Conservation (phyloP, 1,139 yeast genomes). For the Oligophagozyma castellii region DNA sequence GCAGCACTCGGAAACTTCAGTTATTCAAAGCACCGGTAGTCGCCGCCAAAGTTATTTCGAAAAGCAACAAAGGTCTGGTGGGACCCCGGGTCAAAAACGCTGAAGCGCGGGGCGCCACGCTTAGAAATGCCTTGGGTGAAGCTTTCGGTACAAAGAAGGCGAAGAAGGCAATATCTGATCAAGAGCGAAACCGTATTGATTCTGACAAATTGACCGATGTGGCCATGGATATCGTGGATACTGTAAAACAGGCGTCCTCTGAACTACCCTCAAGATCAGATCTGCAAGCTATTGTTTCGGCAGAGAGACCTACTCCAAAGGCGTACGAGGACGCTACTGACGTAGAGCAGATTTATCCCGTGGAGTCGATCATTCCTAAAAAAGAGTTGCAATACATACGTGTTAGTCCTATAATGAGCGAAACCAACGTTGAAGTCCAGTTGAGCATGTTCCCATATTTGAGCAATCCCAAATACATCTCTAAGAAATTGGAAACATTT, state of each 20-base stretch:
- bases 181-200: slow-evolving; percentile 76
- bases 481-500: slow-evolving; percentile 32
- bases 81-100: slow-evolving; percentile 45
- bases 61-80: slow-evolving; percentile 34
- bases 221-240: slow-evolving; percentile 71
- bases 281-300: slow-evolving; percentile 35
- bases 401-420: slow-evolving; percentile 39
- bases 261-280: slow-evolving; percentile 59
- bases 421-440: slow-evolving; percentile 34
- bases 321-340: slow-evolving; percentile 64
- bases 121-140: slow-evolving; percentile 79
- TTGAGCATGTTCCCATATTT: slow-evolving; percentile 46
- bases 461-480: slow-evolving; percentile 39
- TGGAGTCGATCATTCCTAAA: slow-evolving; percentile 54
- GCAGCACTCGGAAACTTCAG: slow-evolving; percentile 42
- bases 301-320: slow-evolving; percentile 71
- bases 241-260: slow-evolving; percentile 57
- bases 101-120: slow-evolving; percentile 31
- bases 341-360: slow-evolving; percentile 72
- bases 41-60: slow-evolving; percentile 41
- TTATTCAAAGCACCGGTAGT: slow-evolving; percentile 48
- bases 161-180: slow-evolving; percentile 71
- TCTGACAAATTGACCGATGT: slow-evolving; percentile 61
- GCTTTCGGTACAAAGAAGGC: slow-evolving; percentile 97
- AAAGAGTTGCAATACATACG: slow-evolving; percentile 53